phyloP scores from a whole-genome alignment of 148 eudicot species.

The Agrostemma githago region DNA sequence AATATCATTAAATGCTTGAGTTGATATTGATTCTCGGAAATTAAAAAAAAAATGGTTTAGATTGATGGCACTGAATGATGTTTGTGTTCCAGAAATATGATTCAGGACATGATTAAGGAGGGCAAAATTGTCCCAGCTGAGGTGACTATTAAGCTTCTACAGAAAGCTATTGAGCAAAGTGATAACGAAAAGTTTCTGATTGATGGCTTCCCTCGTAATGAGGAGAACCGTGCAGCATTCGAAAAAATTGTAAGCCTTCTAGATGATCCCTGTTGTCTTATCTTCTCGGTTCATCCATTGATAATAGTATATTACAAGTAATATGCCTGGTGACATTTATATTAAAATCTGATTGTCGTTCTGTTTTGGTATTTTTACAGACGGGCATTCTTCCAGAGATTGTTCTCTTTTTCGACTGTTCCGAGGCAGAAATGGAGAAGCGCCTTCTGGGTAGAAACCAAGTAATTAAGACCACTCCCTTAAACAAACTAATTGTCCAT shows the following conservation, averaged over 20 bases:
- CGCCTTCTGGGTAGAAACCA: slow-evolving; percentile 69
- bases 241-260: slow-evolving; percentile 66
- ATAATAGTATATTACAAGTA: too few relatives aligned
- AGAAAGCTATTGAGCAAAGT: slow-evolving; percentile 60
- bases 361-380: slow-evolving; percentile 37
- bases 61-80: background rate
- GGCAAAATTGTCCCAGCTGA: slow-evolving; percentile 90
- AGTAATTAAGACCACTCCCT: slow-evolving; percentile 32
- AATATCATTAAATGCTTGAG: background rate
- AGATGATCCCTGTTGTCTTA: background rate
- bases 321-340: background rate
- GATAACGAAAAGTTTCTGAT: slow-evolving; percentile 70
- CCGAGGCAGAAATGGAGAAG: slow-evolving; percentile 85
- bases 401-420: slow-evolving; percentile 74
- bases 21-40: background rate
- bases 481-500: background rate
- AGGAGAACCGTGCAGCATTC: slow-evolving; percentile 82
- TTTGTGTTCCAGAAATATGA: slow-evolving; percentile 56
- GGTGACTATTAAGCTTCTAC: slow-evolving; percentile 75
- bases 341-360: background rate
- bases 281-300: background rate
- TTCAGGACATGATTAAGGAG: slow-evolving; percentile 85
- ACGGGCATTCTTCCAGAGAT: slow-evolving; percentile 68
- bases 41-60: background rate
- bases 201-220: slow-evolving; percentile 91